phyloP scores from a whole-genome alignment of 2,329 filamentous ascomycete genomes.

The Exserohilum turcica region DNA sequence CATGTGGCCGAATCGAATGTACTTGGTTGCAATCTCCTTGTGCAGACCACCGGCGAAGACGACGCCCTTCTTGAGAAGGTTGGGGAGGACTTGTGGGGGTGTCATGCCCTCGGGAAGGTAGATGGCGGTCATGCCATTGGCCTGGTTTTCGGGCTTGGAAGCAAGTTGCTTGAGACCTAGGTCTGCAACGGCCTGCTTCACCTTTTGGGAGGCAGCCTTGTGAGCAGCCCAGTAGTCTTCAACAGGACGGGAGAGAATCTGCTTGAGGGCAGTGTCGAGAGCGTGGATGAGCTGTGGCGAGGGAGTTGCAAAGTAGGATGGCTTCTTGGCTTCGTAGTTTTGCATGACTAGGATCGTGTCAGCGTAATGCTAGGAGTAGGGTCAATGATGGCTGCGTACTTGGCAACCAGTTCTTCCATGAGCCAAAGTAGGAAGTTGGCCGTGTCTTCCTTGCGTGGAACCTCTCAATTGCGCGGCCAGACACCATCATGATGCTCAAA shows the following conservation, averaged over 20 bases:
- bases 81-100: slow-evolving; percentile 82
- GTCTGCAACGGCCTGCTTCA: slow-evolving; percentile 81
- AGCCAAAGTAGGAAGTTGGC: slow-evolving; percentile 89
- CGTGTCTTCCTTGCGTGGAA: slow-evolving; percentile 82
- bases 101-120: slow-evolving; percentile 86
- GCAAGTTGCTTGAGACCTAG: slow-evolving; percentile 89
- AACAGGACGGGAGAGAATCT: slow-evolving; percentile 82
- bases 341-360: slow-evolving; percentile 74
- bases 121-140: slow-evolving; percentile 97
- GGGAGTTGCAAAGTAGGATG: slow-evolving; percentile 96
- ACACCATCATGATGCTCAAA: slow-evolving; percentile 92
- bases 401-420: slow-evolving; percentile 95
- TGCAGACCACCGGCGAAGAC: slow-evolving; percentile 95
- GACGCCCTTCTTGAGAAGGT: slow-evolving; percentile 82
- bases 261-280: slow-evolving; percentile 83
- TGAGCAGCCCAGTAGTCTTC: slow-evolving; percentile 84
- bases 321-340: slow-evolving; percentile 97
- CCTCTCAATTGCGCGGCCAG: slow-evolving; percentile 79
- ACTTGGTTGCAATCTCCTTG: slow-evolving; percentile 91
- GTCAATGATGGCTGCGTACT: slow-evolving; percentile 57
- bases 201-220: slow-evolving; percentile 75
- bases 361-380: slow-evolving; percentile 11
- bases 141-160: slow-evolving; percentile 83
- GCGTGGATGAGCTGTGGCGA: slow-evolving; percentile 93
- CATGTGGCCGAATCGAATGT: slow-evolving; percentile 98